Percentiles rank a stretch among this genome's conserved stretches.
phyloP scores from a whole-genome alignment of 2,329 filamentous ascomycete genomes.

The Chrysoporthe deuterocubensis region DNA sequence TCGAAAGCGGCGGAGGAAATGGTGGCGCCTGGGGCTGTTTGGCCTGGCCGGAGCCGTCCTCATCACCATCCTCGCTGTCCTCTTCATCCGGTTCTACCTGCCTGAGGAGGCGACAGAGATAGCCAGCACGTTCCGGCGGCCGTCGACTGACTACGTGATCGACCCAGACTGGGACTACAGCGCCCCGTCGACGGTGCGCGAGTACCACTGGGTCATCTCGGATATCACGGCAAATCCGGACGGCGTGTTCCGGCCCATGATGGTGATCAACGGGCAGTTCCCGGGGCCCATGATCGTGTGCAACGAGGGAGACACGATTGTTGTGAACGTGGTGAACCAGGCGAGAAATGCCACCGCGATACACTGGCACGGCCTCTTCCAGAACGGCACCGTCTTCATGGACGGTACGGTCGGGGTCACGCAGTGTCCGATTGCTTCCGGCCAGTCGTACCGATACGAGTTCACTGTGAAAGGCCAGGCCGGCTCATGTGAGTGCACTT shows the following conservation, averaged over 20 bases:
- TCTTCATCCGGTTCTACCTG: slow-evolving; percentile 13
- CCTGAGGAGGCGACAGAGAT: neutral
- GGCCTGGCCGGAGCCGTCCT: slow-evolving; percentile 18
- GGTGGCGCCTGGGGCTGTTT: slow-evolving; percentile 20
- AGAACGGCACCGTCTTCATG: slow-evolving; percentile 74
- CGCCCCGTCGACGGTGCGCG: slow-evolving; percentile 53
- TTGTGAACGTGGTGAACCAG: slow-evolving; percentile 71
- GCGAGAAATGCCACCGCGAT: slow-evolving; percentile 69
- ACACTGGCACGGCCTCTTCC: slow-evolving; percentile 80
- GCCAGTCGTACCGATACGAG: slow-evolving; percentile 59
- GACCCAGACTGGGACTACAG: slow-evolving; percentile 59
- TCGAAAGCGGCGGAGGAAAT: slow-evolving; percentile 18
- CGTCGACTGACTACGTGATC: slow-evolving; percentile 59
- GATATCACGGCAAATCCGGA: slow-evolving; percentile 65
- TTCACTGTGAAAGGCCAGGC: slow-evolving; percentile 35
- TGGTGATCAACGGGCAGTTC: slow-evolving; percentile 76
- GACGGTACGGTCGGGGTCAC: slow-evolving; percentile 66
- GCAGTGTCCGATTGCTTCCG: slow-evolving; percentile 64
- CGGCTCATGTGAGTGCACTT: slow-evolving; percentile 41
- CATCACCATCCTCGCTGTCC: slow-evolving; percentile 1
- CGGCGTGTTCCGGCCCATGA: slow-evolving; percentile 60
- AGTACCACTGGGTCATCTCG: slow-evolving; percentile 64
- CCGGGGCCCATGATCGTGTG: slow-evolving; percentile 74
- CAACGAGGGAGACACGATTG: slow-evolving; percentile 72
- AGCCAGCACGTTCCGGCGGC: slow-evolving; percentile 31